Evolutionary conservation across 768 basidiomycete species (phyloP), one percentile per base, ranked within the genome.

Genomic region (Hygrophorus pudorinus): DNA sequence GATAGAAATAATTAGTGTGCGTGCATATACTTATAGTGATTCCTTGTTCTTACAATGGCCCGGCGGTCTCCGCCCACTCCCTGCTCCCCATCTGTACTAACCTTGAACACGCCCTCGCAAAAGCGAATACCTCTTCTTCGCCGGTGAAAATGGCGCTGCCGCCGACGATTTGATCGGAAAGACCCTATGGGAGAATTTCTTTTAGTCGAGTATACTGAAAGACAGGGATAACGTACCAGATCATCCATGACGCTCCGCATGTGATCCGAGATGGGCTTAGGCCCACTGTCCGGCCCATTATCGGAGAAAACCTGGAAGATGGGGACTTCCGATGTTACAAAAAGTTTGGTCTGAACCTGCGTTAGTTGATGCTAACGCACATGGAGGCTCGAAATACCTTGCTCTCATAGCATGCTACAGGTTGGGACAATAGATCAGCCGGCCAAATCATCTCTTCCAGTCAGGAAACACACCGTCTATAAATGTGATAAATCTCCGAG

Each of bases 121-220:
- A 99, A 0, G 96, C 96, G 58, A 99, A 99, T 0, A 97, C 59
- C 62, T 98, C 96, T 61, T 98, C 96, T 56, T 98, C 93, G 3
- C 94, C 93, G 0, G 83, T 84, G 58, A 98, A 98, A 68, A 99
- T 85, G 34, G 90, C 84, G 49, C 85, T 89, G 1, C 72, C 68
- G 28, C 90, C 87, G 13, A 94, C 84, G 14, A 75, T 65, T 21
- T 90, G 79, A 17, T 72, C 73, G 1, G 84, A 73, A 1, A 97
- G 68, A 14, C 91, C 91, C 89, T 93, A 51, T 27, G 5, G 28
- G 1, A 20, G 5, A 10, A 14, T 10, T 8, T 20, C 45, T 29
- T 28, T 44, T 34, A 48, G 45, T 42, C 55, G 13, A 21, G 1
- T 20, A 16, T 32, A 49, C 31, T 11, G 38, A 46, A 14, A 21